Evolutionary conservation across 1,284 basidiomycete genomes (phyloP), one percentile per base, ranked within the genome.

Genomic region (Porogramme epimiltina): DNA sequence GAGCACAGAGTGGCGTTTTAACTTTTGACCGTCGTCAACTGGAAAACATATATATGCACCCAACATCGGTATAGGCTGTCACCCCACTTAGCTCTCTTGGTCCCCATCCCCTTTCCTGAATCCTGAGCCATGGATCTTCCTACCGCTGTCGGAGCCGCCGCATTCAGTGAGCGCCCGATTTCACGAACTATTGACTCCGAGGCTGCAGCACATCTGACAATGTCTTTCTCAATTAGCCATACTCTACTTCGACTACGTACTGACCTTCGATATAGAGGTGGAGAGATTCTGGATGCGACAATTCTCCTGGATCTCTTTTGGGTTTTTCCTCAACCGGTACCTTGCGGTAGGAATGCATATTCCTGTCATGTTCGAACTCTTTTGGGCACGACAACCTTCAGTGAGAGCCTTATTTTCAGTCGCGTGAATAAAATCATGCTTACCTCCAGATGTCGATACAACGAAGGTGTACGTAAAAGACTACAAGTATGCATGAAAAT

Each of bases 241-340:
- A 10, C 23, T 51, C 16, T 48, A 44, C 16, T 52, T 47, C 19
- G 51, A 52, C 41, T 52, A 34, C 18, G 5, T 33, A n/a, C 68
- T 70, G 68, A 26, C 68, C 54, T 2, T 61, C 56, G 16, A 66
- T 56, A 18, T 66, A 41, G 48, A 69, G 58, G 38, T 70, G 52
- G 56, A 41, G 37, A 33, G 43, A 8, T 52, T 41, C 45, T 50
- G 50, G 49, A 33, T 20, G n/a, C 2, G 20, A 18, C 11, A 23
- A n/a, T 19, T 34, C 18, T 41, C 42, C 10, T 8, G 9, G 3
- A 16, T 31, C 5, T 47, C 40, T 8, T 40, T 57, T 46, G 47
- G 57, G 42, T 37, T 42, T 44, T 45, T 48, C 54, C 19, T 47
- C 10, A 33, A 51, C 25, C 49, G 52, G 19, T 49, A 47, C n/a